Evolutionary conservation across 2,329 filamentous ascomycete genomes (phyloP), one percentile per base, ranked within the genome.

Genomic region (Orbilia oligospora): DNA sequence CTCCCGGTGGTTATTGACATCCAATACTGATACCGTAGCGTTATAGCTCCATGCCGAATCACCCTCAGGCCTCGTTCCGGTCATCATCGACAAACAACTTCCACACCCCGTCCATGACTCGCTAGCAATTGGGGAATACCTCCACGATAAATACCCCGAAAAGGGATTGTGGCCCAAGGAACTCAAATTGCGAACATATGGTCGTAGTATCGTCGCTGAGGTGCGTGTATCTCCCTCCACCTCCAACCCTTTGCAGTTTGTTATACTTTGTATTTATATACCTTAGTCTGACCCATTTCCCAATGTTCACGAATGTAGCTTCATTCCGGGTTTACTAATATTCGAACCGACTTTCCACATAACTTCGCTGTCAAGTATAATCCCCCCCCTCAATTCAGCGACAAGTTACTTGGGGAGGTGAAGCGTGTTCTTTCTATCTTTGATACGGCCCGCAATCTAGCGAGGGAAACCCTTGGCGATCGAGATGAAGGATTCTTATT

Each of bases 361-460:
- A 79, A 79, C 55, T 79, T 79, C 48, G 38, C 69, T 12, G 70
- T 73, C 1, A 73, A 69, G 65, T 79, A 79, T 22, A 55, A 65
- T 10, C 76, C 76, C 1, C 46, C 69, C 14, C 76, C 76, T 12
- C 30, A 58, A 30, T 30, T 69, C 16, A 72, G 69, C 49, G 64
- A 72, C 0, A 65, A 61, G 18, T 36, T 51, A 1, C 1, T 10
- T 5, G 73, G 73, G 14, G 76, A 79, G 22, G 56, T 73, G 1
- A 58, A n/a, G 4, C 76, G 76, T 2, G 55, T 79, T 49, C 55
- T 73, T 10, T 5, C 1, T 0, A 79, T 79, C 12, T 79, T 79
- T 20, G 55, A 69, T 30, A 79, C 64, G 0, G 69, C 76, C 1
- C 46, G 76, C n/a, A 73, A 66, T 16, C 56, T 72, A 46, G 69